Evolutionary conservation across 139 green algal genomes (phyloP).

Genomic region (Chlamydomonas sp.): DNA sequence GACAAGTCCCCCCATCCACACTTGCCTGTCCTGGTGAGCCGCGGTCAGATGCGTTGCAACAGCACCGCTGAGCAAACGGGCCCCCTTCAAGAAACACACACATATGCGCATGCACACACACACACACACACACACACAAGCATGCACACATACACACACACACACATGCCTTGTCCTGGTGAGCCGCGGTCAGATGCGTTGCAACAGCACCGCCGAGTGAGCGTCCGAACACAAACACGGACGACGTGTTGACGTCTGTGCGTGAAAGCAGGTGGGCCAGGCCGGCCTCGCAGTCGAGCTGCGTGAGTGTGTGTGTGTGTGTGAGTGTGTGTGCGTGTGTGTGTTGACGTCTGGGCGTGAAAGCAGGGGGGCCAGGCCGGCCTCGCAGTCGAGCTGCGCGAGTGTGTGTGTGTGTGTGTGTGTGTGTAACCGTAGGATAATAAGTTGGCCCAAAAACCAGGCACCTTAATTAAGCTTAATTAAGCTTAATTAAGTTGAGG

Average conservation of each 20-base stretch:
- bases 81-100: no score
- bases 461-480: no score
- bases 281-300: slow-evolving; percentile 59
- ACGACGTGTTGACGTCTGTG: slow-evolving; percentile 40
- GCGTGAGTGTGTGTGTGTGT: no score
- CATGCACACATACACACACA: neutral
- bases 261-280: slow-evolving; percentile 48
- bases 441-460: no score
- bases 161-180: slow-evolving; percentile 42
- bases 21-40: slow-evolving; percentile 40
- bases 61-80: neutral
- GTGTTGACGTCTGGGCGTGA: no score
- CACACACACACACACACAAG: neutral
- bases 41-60: slow-evolving; percentile 55
- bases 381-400: no score
- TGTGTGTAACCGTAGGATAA: no score
- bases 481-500: no score
- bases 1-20: neutral
- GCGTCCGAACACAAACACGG: slow-evolving; percentile 68
- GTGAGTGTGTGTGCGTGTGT: no score
- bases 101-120: neutral
- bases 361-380: no score
- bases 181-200: slow-evolving; percentile 48
- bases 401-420: no score
- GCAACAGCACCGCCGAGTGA: slow-evolving; percentile 80